Evolutionary conservation across 805 yeast species (phyloP), one percentile per base, ranked within the genome.

Genomic region (Saccharomyces paradoxus): DNA sequence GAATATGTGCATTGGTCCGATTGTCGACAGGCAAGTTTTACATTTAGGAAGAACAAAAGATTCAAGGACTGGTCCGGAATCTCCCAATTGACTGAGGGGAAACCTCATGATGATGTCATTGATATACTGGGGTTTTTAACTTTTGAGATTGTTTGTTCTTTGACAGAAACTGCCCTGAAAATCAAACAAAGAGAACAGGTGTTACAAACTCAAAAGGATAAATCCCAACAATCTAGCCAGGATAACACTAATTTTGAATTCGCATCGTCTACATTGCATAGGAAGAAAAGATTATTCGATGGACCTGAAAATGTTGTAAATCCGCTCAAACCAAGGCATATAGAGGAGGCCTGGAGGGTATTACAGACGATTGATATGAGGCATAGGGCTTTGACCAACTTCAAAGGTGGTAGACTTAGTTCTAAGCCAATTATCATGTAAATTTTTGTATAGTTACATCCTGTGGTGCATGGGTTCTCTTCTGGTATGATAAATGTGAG

Each of bases 1-100:
- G 99, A 94, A 67, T 94, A 94, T 65, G 99, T 91, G 17, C 99
- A 94, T 68, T 94, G 98, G 97, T 88, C 96, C 12, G 99, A 94
- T 66, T 94, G 99, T 71, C 81, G 99, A 58, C 99, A 94, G 70
- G 98, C 98, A 1, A 85, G 95, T 56, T 94, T 94, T 69, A 94
- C 99, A 0, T 94, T 90, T 64, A 79, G 97, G 61, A 94, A 94
- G 68, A 87, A 87, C n/a, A 90, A 90, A 68, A 75, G 97, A 64
- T 94, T 94, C 68, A 80, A 92, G 65, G 99, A 94, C 63, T 94
- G 99, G 99, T 92, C 96, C 17, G 96, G 94, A 12, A 81, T 92
- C 48, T 72, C 89, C 0, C 85, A 82, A 52, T 73, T 94, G 46
- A 85, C 96, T 4, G 99, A 94, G 58, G 82, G 92, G 22, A 81